Evolutionary conservation across 108 stramenopile genomes (phyloP).

Genomic region (Conticribra guillardii): DNA sequence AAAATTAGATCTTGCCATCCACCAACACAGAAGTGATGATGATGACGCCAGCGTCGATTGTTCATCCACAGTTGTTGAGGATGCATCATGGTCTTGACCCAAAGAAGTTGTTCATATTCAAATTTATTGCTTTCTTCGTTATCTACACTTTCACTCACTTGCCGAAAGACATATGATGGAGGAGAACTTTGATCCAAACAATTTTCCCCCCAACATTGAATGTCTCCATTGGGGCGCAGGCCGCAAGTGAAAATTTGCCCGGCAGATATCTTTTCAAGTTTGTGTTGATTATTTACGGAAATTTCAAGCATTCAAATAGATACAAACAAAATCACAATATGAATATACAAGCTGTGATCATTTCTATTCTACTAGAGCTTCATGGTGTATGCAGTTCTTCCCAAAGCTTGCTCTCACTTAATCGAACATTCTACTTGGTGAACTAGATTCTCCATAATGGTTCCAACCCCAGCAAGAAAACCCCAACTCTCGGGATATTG

Average conservation of each 20-base stretch:
- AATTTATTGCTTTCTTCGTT: slow-evolving; percentile 9
- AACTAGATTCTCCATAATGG: slow-evolving; percentile 30
- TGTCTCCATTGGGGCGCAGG: slow-evolving; percentile 22
- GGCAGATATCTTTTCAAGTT: slow-evolving; percentile 26
- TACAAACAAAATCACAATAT: no score
- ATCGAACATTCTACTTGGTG: slow-evolving; percentile 28
- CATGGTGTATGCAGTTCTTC: not conserved
- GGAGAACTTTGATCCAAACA: slow-evolving; percentile 25
- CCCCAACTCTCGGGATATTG: slow-evolving; percentile 13
- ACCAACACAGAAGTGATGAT: slow-evolving; percentile 38
- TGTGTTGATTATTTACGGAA: not conserved
- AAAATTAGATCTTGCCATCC: slow-evolving; percentile 42
- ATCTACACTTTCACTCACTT: slow-evolving; percentile 27
- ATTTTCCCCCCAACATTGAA: slow-evolving; percentile 45
- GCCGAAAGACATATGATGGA: slow-evolving; percentile 30
- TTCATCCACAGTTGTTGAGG: not conserved
- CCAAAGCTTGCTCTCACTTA: slow-evolving; percentile 8
- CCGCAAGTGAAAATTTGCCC: slow-evolving; percentile 43
- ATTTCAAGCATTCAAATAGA: not conserved
- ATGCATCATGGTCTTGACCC: slow-evolving; percentile 41
- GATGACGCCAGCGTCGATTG: not conserved
- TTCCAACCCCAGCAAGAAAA: slow-evolving; percentile 44
- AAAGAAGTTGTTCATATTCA: slow-evolving; percentile 26
- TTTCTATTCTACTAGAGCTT: no score
- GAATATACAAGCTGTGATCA: no score